Base-by-base conservation (phyloP, 2,329 filamentous ascomycete genomes). In the Keithomyces neogunnii region DNA sequence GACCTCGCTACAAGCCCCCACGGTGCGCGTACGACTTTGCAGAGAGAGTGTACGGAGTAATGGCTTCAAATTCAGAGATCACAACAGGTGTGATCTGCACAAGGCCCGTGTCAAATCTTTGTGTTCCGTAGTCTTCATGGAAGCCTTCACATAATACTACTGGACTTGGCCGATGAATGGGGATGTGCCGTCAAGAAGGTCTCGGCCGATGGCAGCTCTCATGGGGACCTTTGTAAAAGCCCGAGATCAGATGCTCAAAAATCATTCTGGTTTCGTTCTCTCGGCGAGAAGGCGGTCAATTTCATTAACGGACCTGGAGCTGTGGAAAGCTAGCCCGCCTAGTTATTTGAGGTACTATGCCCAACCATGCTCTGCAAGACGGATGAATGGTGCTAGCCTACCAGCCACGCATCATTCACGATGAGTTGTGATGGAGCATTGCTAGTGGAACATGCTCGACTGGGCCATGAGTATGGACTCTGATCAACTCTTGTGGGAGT, bases 191-290 rank as follows among this genome's bases (percentile, higher is more conserved):
- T 19, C 19, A 13, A n/a, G 44, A 48, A 52, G 45, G 52, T 58
- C 54, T 58, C 55, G 57, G 57, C 51, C 56, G 50, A 51, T 51
- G 47, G 55, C 57, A 42, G 52, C 38, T n/a, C 10, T 45, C 35
- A 52, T 48, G 31, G 38, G 47, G 40, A 8, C 36, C 11, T 30
- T 33, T 45, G 51, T 50, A 45, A 46, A 50, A 45, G 47, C 19
- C 11, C 6, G 33, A 31, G 26, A 33, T 33, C 31, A 48, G 48
- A 42, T 36, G 46, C 44, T 50, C 52, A 52, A 47, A 28, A 9
- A 40, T 6, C 38, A 40, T 19, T 19, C 19, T 19, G 19, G 19
- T 19, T 19, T 19, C 44, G 50, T 45, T 33, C 48, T 33, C 33
- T 32, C 31, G 42, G 45, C 51, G 28, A 29, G 32, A 48, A 53